phyloP scores from a whole-genome alignment of 179 eudicot species.

The Actinidia polygama region DNA sequence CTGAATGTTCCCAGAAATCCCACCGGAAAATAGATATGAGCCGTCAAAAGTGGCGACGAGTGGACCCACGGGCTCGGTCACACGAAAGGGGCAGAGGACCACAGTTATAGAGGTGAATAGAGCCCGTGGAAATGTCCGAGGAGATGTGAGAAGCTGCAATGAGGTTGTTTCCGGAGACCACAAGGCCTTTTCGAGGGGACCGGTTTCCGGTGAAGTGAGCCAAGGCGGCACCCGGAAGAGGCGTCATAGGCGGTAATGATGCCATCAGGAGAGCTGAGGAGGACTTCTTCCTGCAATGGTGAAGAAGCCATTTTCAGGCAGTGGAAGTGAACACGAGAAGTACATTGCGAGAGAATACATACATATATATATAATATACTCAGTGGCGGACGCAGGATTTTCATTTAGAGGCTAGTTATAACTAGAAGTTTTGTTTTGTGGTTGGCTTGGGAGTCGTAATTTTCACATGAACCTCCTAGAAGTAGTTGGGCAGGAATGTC shows the following conservation, averaged over 20 bases:
- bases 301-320: conserved; percentile 14
- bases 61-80: conserved; percentile 36
- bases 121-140: conserved; percentile 21
- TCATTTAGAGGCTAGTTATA: too few relatives aligned
- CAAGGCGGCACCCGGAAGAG: conserved; percentile 11
- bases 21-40: conserved; percentile 26
- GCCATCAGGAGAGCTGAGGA: conserved; percentile 26
- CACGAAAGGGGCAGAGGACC: conserved; percentile 22
- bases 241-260: conserved; percentile 24
- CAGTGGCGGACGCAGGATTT: conserved; percentile 14
- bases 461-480: neutral
- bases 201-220: conserved; percentile 29
- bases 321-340: conserved; percentile 2
- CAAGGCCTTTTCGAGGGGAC: conserved; percentile 32
- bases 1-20: conserved; percentile 32
- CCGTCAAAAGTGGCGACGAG: conserved; percentile 25
- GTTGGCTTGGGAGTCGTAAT: neutral
- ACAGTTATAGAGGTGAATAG: conserved; percentile 31
- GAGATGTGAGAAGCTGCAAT: conserved; percentile 30
- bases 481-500: neutral
- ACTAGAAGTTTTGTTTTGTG: neutral
- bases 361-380: neutral
- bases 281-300: conserved; percentile 20
- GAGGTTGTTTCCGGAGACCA: conserved; percentile 19
- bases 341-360: neutral